Base-by-base conservation (phyloP, 805 yeast genomes). In the Myxozyma monticola region DNA sequence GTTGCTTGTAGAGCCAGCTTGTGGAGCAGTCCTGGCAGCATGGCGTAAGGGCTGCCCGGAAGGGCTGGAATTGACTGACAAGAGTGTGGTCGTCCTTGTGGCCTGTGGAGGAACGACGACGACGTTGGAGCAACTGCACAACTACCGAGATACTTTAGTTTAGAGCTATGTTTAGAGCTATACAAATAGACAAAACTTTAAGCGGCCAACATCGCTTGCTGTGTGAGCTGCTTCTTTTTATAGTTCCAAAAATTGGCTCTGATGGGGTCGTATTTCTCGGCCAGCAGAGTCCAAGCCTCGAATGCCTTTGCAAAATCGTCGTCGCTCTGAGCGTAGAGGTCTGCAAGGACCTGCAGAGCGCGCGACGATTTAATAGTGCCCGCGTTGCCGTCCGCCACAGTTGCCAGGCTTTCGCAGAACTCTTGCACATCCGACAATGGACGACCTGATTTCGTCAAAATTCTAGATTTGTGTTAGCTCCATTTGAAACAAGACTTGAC, bases 21-120 rank as follows among this genome's bases (percentile, higher is more conserved):
- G 88, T 65, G 88, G 88, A 2, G 85, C 85, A 1, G 79, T 87
- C 0, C 63, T 84, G 25, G 75, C 83, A 20, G 71, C 80, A 6
- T 47, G 70, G 29, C 48, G 48, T 22, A 28, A 46, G 15, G 37
- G 26, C 20, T 18, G 24, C 15, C 20, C 18, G 15, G 40, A 36
- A 1, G 20, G 17, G 20, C 18, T 52, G 9, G 18, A 17, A 7
- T 15, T 49, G 17, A 29, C 4, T 2, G 5, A 10, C 5, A 48
- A 48, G 18, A 40, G 43, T 25, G 37, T 45, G 22, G 47, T 39
- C 22, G 57, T 52, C 17, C 18, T 52, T 36, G 39, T 52, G 4
- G 54, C 44, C 10, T 52, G 57, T 22, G 56, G 56, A 47, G 56
- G 55, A 34, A 24, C 21, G 51, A 47, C 43, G 1, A 14, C 39